A percentile compares a stretch with the other conserved stretches of the same genome.
Conservation (phyloP, 116 monocot genomes). For the Phalaenopsis hybrid region DNA sequence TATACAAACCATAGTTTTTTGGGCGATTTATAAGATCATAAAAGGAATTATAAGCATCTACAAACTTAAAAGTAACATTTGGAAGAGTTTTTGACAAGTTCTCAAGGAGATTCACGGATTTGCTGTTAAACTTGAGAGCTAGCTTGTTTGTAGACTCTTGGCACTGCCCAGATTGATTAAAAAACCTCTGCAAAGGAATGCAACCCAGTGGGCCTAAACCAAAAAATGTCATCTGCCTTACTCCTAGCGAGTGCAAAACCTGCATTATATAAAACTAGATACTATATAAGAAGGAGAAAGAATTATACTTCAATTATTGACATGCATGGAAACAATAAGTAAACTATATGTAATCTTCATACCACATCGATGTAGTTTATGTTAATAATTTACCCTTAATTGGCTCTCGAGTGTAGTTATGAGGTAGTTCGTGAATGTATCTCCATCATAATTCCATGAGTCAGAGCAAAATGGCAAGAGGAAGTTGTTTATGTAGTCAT, state of each 20-base stretch:
- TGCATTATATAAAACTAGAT: conserved; percentile 6
- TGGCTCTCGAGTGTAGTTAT: conserved; percentile 50
- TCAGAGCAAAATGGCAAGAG: conserved; percentile 67
- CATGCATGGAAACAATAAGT: no score
- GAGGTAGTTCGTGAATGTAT: conserved; percentile 49
- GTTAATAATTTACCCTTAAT: conserved; percentile 31
- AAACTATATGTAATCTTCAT: no score
- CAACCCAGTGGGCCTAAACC: conserved; percentile 86
- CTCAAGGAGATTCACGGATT: conserved; percentile 21
- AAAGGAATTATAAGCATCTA: conserved; percentile 59
- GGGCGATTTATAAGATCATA: conserved; percentile 55
- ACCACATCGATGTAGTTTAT: no score
- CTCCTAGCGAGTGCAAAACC: conserved; percentile 54
- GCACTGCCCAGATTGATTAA: conserved; percentile 45
- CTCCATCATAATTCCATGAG: conserved; percentile 56
- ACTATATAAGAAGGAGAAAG: background rate
- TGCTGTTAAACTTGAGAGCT: conserved; percentile 45
- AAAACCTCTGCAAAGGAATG: conserved; percentile 62
- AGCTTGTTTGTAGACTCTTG: conserved; percentile 66
- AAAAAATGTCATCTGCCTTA: conserved; percentile 52
- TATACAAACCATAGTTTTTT: conserved; percentile 28
- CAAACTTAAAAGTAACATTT: conserved; percentile 52
- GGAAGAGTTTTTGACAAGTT: conserved; percentile 43
- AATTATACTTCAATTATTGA: no score
- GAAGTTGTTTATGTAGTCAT: conserved; percentile 94